phyloP scores from a whole-genome alignment of 768 basidiomycete species.

The Boletus vermiculosoides region DNA sequence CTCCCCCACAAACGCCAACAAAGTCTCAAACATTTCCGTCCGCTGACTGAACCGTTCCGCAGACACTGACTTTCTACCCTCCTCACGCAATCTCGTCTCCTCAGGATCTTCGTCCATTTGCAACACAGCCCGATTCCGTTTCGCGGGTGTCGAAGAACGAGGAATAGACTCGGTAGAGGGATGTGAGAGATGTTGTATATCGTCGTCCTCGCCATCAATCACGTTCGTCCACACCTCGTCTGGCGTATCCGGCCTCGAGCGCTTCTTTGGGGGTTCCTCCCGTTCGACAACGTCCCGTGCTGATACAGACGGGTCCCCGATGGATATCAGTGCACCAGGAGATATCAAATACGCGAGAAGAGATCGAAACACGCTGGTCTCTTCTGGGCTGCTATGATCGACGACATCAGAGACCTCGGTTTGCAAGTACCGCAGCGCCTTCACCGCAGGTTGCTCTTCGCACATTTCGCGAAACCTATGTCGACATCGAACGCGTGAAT shows the following conservation, averaged over 20 bases:
- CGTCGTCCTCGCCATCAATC: conserved; percentile 35
- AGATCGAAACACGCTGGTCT: conserved; percentile 60
- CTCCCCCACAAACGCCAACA: conserved; percentile 62
- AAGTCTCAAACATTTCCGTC: conserved; percentile 64
- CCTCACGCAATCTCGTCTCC: conserved; percentile 27
- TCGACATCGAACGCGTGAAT: not conserved
- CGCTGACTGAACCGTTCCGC: conserved; percentile 59
- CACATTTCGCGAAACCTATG: conserved; percentile 82
- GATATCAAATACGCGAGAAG: conserved; percentile 64
- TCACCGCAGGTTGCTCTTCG: conserved; percentile 52
- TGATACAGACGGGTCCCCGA: not conserved
- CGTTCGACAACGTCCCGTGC: conserved; percentile 19
- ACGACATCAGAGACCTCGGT: conserved; percentile 69
- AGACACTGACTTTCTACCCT: conserved; percentile 35
- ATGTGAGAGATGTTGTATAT: not conserved
- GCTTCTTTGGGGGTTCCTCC: conserved; percentile 42
- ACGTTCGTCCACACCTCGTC: conserved; percentile 44
- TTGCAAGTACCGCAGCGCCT: conserved; percentile 71
- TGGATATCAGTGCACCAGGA: conserved; percentile 24
- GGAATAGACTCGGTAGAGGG: conserved; percentile 1
- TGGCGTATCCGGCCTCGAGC: conserved; percentile 43
- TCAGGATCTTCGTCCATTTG: conserved; percentile 31
- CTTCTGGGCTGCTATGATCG: conserved; percentile 61
- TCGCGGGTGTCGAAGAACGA: conserved; percentile 8
- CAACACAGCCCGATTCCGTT: conserved; percentile 23